A percentile compares a stretch with the other conserved stretches of the same genome.
phyloP scores from a whole-genome alignment of 108 stramenopile species.

The Skeletonema potamos region DNA sequence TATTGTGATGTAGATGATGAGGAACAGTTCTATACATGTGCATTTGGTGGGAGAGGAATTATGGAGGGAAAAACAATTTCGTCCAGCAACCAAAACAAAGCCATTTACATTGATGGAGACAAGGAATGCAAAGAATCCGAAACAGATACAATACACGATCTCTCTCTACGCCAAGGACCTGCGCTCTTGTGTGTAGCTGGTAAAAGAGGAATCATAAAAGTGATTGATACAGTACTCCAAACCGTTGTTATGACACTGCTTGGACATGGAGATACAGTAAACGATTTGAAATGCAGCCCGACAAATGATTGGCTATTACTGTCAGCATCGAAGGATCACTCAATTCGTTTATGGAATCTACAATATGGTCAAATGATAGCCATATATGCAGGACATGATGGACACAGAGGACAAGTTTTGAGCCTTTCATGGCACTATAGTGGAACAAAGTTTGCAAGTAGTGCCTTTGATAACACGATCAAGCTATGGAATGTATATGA shows the following conservation, averaged over 20 bases:
- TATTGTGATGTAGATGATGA: conserved; percentile 59
- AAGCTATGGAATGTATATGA: conserved; percentile 65
- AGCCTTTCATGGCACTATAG: conserved; percentile 71
- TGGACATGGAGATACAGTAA: conserved; percentile 74
- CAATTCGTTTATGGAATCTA: conserved; percentile 86
- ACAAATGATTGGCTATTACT: conserved; percentile 61
- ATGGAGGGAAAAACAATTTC: not conserved
- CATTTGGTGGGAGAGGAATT: conserved; percentile 62
- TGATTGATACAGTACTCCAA: conserved; percentile 58
- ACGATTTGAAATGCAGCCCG: conserved; percentile 64
- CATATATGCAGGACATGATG: conserved; percentile 79
- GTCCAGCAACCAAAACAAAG: conserved; percentile 1
- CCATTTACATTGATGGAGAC: not conserved
- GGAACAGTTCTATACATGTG: conserved; percentile 68
- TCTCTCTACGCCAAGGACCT: conserved; percentile 42
- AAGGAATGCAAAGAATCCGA: not conserved
- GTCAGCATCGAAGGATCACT: conserved; percentile 81
- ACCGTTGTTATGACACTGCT: conserved; percentile 44
- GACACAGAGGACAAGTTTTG: conserved; percentile 74
- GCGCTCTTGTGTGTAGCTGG: conserved; percentile 72
- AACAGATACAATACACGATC: not conserved
- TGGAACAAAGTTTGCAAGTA: conserved; percentile 67
- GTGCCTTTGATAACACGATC: conserved; percentile 76
- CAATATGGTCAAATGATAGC: conserved; percentile 58
- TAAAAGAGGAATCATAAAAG: conserved; percentile 55